Evolutionary conservation across 768 basidiomycete species (phyloP), one percentile per base, ranked within the genome.

Genomic region (Russula sp.): DNA sequence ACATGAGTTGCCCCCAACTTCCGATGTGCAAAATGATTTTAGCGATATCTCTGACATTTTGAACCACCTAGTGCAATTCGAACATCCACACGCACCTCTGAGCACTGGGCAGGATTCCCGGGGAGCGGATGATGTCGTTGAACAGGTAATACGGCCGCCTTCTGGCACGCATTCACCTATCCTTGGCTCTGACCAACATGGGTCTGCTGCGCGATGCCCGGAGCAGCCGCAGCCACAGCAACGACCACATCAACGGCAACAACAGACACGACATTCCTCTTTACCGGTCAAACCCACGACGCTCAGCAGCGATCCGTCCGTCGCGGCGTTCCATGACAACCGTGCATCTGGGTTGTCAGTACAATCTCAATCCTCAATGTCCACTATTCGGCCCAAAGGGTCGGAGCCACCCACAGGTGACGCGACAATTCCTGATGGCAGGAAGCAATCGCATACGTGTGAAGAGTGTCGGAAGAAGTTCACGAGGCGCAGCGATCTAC

Each of bases 401-500:
- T 45, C 72, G 70, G 52, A 57, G 59, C 35, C 70, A 72, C 58
- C 41, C 34, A 55, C 72, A 68, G 65, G 72, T 65, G 68, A 53
- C 9, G 6, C 55, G 42, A 25, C 63, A 22, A 25, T 59, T 20
- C 68, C 72, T 48, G 73, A 68, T 55, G 43, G 49, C n/a, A 75
- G 72, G 51, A 65, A 65, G 41, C 73, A 71, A 57, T 69, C 77
- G 8, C 89, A 90, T 69, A 78, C 78, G 20, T 92, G 90, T 68
- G 86, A 85, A 46, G 80, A 84, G 42, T 94, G 92, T 69, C 79
- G 80, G 68, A 94, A 93, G 76, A 78, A 84, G 10, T 94, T 94
- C 70, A 87, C 86, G 34, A 83, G 92, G 25, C 81, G 86, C 61
- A 93, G 91, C 69, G 92, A 94, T 70, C 79, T 94, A 48, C 81